phyloP scores from a whole-genome alignment of 495 filamentous ascomycete species.

The Podospora tetraspora region DNA sequence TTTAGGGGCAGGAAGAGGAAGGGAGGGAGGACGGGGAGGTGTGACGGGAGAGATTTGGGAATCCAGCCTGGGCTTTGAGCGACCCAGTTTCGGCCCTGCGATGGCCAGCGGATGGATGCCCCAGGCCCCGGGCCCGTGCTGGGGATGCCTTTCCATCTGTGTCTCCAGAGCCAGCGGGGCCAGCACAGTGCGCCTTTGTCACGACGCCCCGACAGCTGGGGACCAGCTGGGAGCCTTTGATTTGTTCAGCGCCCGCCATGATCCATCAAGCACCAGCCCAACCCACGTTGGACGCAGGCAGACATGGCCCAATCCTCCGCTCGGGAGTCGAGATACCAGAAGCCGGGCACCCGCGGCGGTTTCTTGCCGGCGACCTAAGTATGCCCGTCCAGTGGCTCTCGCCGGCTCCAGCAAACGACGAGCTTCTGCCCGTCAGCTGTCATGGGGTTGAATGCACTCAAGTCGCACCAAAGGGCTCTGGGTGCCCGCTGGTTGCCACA shows the following conservation, averaged over 20 bases:
- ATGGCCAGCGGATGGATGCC: neutral
- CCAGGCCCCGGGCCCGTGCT: constrained; percentile 1
- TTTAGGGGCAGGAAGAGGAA: constrained; percentile 14
- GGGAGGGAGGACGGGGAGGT: constrained; percentile 14
- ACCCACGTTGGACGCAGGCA: constrained; percentile 13
- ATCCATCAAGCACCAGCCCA: neutral
- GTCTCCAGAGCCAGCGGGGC: neutral
- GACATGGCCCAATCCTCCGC: constrained; percentile 19
- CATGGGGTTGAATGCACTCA: neutral
- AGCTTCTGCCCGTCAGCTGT: neutral
- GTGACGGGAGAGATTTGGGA: constrained; percentile 13
- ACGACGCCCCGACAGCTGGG: neutral
- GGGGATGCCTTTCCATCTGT: neutral
- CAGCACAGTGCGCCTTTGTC: neutral
- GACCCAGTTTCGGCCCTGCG: constrained; percentile 4
- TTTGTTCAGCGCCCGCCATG: constrained; percentile 6
- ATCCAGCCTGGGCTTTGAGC: constrained; percentile 9
- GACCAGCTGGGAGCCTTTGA: neutral
- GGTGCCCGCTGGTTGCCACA: neutral
- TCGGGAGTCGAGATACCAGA: neutral
- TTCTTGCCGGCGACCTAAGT: neutral
- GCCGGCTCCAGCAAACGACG: constrained; percentile 4
- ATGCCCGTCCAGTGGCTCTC: constrained; percentile 1
- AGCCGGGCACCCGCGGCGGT: constrained; percentile 9
- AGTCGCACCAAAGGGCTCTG: neutral